Conservation (phyloP, 306 rosid species). For the Crotalaria pallida region DNA sequence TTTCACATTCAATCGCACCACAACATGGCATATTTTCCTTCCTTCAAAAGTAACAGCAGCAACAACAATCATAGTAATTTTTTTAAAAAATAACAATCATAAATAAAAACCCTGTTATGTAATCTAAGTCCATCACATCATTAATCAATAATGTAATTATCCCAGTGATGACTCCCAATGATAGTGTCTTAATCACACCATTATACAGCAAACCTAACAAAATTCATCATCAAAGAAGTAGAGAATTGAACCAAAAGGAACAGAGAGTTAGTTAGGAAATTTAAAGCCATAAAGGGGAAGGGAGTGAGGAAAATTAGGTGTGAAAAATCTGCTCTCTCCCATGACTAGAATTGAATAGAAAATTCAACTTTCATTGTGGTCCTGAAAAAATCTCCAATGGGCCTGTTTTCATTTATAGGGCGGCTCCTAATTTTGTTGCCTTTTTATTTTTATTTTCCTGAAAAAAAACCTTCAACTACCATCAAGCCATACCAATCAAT, state of each 20-base stretch:
- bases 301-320: not conserved
- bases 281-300: slow-evolving; percentile 25
- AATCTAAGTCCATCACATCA: no score
- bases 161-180: not conserved
- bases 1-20: no score
- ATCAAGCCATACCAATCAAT: slow-evolving; percentile 1
- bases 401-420: slow-evolving; percentile 45
- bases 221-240: not conserved
- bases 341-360: not conserved
- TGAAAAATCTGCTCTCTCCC: slow-evolving; percentile 15
- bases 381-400: not conserved
- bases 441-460: not conserved
- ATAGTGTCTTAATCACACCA: not conserved
- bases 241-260: slow-evolving; percentile 11
- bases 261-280: slow-evolving; percentile 35
- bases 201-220: not conserved
- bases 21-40: no score
- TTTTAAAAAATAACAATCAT: no score
- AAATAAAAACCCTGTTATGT: no score
- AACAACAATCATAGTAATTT: no score
- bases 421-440: slow-evolving; percentile 48
- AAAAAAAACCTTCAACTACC: not conserved
- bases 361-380: slow-evolving; percentile 22
- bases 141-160: no score
- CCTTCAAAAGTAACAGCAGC: no score